These are phyloP conservation scores for Chytriomyces confervae DNA, from an alignment of 192 early-diverging fungal genomes.

Conservation along the genomic window DNA sequence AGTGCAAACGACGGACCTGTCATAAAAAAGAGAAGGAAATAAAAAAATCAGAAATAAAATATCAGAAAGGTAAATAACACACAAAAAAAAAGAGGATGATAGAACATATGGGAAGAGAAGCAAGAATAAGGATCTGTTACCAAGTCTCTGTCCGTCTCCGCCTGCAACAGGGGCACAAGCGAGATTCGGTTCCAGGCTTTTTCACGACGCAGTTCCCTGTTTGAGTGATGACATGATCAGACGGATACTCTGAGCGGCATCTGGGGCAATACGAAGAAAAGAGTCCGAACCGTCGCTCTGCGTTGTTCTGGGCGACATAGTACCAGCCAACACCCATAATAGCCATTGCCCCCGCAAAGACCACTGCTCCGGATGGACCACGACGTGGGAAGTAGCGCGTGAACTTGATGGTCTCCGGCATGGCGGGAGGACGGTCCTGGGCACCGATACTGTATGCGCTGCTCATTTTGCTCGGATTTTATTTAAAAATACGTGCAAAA, in stretches of 20 bases:
- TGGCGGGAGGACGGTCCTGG: slow-evolving; percentile 80
- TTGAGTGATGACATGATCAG: background rate
- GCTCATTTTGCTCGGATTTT: too few relatives aligned
- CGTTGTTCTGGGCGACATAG: slow-evolving; percentile 66
- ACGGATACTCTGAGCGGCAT: background rate
- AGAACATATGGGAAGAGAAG: background rate
- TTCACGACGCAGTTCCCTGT: slow-evolving; percentile 88
- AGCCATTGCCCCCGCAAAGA: slow-evolving; percentile 76
- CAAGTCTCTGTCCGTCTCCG: slow-evolving; percentile 91
- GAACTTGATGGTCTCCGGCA: slow-evolving; percentile 81
- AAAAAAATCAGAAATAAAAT: too few relatives aligned
- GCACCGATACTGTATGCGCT: slow-evolving; percentile 3
- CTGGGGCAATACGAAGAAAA: background rate
- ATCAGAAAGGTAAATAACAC: too few relatives aligned
- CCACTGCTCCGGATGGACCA: slow-evolving; percentile 86
- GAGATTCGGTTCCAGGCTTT: slow-evolving; percentile 93
- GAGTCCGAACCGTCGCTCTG: slow-evolving; percentile 65
- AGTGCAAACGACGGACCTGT: slow-evolving; percentile 65
- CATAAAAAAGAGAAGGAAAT: slow-evolving; percentile 9
- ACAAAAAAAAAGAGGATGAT: background rate
- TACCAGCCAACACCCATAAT: slow-evolving; percentile 87
- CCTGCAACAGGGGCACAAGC: slow-evolving; percentile 87
- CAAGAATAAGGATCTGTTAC: slow-evolving; percentile 43
- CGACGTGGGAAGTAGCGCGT: slow-evolving; percentile 85
- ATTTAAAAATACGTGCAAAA: too few relatives aligned